Percentiles rank a stretch among this genome's conserved stretches.
Evolutionary conservation across 805 yeast genomes (phyloP).

Genomic region (Candida germanica): DNA sequence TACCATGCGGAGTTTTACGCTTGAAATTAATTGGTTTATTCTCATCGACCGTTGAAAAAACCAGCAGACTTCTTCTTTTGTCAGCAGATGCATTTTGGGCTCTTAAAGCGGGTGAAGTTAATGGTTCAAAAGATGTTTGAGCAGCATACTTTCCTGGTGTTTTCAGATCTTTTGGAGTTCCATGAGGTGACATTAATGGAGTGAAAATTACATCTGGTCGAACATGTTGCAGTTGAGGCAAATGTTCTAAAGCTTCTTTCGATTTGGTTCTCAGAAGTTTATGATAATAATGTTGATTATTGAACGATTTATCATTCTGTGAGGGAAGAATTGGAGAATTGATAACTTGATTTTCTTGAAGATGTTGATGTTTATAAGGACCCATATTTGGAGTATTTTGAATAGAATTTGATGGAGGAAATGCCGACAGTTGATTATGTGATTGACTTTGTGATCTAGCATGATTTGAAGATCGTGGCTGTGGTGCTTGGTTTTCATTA

Average conservation of each 20-base stretch:
- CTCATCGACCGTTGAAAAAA: constrained; percentile 29
- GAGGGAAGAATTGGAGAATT: constrained; percentile 39
- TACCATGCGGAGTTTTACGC: constrained; percentile 43
- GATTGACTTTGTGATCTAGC: background rate
- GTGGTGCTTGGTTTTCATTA: background rate
- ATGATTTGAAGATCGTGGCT: no score
- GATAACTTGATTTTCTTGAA: constrained; percentile 11
- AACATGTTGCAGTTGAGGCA: constrained; percentile 29
- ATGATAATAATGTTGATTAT: constrained; percentile 40
- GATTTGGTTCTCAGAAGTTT: constrained; percentile 19
- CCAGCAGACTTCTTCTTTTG: constrained; percentile 33
- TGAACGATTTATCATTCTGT: constrained; percentile 39
- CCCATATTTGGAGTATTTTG: constrained; percentile 11
- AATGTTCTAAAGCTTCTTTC: constrained; percentile 15
- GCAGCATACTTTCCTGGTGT: constrained; percentile 19
- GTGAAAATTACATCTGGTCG: constrained; percentile 66
- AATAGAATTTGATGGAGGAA: constrained; percentile 11
- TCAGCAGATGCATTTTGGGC: constrained; percentile 30
- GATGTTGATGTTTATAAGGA: constrained; percentile 10
- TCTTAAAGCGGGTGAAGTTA: constrained; percentile 67
- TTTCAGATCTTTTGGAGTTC: constrained; percentile 53
- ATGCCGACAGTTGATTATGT: constrained; percentile 8
- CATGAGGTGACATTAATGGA: constrained; percentile 75
- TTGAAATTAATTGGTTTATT: constrained; percentile 22
- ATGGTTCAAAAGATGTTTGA: constrained; percentile 42